Evolutionary conservation across 441 rosid species (phyloP).

Genomic region (Aleurites moluccanus): DNA sequence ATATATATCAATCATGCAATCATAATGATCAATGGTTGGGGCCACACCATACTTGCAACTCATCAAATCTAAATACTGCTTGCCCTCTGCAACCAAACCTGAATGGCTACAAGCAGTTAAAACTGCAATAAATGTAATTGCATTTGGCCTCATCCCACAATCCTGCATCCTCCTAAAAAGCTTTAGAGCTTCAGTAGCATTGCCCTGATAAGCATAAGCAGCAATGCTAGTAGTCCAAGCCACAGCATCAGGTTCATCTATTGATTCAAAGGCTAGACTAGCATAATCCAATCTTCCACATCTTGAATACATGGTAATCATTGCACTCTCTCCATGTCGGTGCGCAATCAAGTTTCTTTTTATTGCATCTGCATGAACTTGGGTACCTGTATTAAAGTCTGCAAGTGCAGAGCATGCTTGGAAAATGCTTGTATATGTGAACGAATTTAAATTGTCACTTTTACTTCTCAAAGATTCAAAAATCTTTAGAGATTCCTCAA

Average conservation of each 20-base stretch:
- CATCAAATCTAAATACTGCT: slow-evolving; percentile 49
- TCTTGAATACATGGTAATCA: slow-evolving; percentile 75
- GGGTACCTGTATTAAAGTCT: slow-evolving; percentile 52
- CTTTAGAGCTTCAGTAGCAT: slow-evolving; percentile 48
- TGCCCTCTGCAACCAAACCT: slow-evolving; percentile 62
- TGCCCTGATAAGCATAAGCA: slow-evolving; percentile 79
- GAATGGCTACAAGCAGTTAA: slow-evolving; percentile 82
- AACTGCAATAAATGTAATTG: slow-evolving; percentile 66
- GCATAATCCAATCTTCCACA: slow-evolving; percentile 71
- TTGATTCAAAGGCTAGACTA: slow-evolving; percentile 47
- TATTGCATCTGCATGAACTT: slow-evolving; percentile 48
- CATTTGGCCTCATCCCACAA: slow-evolving; percentile 54
- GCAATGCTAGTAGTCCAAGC: slow-evolving; percentile 79
- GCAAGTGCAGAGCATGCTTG: slow-evolving; percentile 72
- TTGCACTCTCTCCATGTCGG: slow-evolving; percentile 55
- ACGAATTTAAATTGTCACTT: slow-evolving; percentile 47
- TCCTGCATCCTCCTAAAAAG: slow-evolving; percentile 63
- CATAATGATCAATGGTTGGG: slow-evolving; percentile 66
- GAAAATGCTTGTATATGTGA: slow-evolving; percentile 64
- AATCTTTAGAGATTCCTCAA: slow-evolving; percentile 52
- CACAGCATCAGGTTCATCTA: slow-evolving; percentile 56
- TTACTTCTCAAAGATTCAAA: slow-evolving; percentile 49
- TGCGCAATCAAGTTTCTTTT: slow-evolving; percentile 36
- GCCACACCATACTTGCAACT: slow-evolving; percentile 40
- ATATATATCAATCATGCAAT: slow-evolving; percentile 69